Evolutionary conservation across 306 rosid species (phyloP).

Genomic region (Prunus persica): DNA sequence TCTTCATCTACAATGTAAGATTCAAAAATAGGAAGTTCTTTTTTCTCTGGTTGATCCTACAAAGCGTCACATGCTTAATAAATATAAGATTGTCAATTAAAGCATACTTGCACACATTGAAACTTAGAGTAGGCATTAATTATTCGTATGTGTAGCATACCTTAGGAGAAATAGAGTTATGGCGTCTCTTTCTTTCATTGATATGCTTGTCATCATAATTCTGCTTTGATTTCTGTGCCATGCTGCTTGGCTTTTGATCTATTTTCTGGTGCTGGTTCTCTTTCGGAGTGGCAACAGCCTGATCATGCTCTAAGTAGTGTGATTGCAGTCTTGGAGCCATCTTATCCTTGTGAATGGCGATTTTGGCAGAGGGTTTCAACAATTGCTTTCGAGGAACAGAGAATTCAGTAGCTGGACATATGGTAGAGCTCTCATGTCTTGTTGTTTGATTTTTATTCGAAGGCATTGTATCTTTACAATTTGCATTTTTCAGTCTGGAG

Average conservation of each 20-base stretch:
- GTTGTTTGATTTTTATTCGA: slow-evolving; percentile 8
- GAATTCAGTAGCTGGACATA: slow-evolving; percentile 7
- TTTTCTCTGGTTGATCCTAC: slow-evolving; percentile 48
- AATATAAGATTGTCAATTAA: neutral
- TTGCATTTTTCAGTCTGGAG: neutral
- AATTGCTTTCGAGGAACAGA: slow-evolving; percentile 21
- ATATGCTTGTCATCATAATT: slow-evolving; percentile 17
- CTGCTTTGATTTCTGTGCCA: slow-evolving; percentile 20
- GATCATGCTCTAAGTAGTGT: slow-evolving; percentile 2
- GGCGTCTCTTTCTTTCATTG: slow-evolving; percentile 20
- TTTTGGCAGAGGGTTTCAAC: slow-evolving; percentile 11
- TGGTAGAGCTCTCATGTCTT: neutral
- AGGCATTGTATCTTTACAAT: neutral
- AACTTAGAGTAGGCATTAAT: neutral
- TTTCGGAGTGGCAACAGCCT: slow-evolving; percentile 6
- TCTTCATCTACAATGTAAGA: slow-evolving; percentile 51
- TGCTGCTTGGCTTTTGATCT: slow-evolving; percentile 9
- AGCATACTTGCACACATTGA: neutral
- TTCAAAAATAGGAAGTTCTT: slow-evolving; percentile 52
- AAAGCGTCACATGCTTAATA: neutral
- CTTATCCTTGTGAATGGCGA: slow-evolving; percentile 11
- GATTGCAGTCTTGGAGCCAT: slow-evolving; percentile 7
- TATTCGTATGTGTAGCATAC: slow-evolving; percentile 18
- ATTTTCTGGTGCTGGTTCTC: slow-evolving; percentile 18
- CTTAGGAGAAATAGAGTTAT: slow-evolving; percentile 18